Conservation (phyloP, 139 green algal species). For the Pseudopediastrum boryanum region DNA sequence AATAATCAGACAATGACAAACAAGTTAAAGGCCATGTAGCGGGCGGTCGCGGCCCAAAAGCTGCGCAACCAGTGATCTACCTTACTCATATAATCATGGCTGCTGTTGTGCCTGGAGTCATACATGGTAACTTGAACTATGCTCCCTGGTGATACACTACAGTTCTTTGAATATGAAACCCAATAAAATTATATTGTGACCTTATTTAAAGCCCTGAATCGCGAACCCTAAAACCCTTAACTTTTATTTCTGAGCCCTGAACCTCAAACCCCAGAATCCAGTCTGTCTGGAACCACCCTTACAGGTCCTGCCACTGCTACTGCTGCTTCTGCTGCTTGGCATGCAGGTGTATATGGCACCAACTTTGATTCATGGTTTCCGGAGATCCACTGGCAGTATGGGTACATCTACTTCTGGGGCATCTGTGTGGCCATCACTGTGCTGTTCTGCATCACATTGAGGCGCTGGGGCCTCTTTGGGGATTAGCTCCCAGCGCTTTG, state of each 20-base stretch:
- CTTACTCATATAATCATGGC: too few relatives aligned
- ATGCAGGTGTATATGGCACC: neutral
- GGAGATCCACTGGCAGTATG: conserved; percentile 26
- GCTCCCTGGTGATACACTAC: neutral
- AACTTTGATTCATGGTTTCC: conserved; percentile 32
- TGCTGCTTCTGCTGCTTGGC: neutral
- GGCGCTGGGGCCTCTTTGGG: conserved; percentile 9
- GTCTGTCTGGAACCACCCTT: neutral
- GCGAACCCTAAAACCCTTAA: neutral
- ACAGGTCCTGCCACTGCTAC: neutral
- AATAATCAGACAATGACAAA: too few relatives aligned
- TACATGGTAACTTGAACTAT: neutral
- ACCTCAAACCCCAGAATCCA: too few relatives aligned
- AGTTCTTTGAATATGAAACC: neutral
- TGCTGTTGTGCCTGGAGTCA: too few relatives aligned
- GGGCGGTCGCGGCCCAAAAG: too few relatives aligned
- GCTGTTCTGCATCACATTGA: neutral
- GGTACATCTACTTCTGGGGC: conserved; percentile 29
- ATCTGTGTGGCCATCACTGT: neutral
- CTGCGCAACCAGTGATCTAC: too few relatives aligned
- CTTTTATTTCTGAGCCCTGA: too few relatives aligned
- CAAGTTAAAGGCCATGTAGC: too few relatives aligned
- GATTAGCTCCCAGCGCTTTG: too few relatives aligned
- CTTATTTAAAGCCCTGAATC: neutral
- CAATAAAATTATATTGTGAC: neutral